Percentiles rank a stretch among this genome's conserved stretches.
Conservation (phyloP, 1,284 basidiomycete species). For the Cryptococcus sp. region DNA sequence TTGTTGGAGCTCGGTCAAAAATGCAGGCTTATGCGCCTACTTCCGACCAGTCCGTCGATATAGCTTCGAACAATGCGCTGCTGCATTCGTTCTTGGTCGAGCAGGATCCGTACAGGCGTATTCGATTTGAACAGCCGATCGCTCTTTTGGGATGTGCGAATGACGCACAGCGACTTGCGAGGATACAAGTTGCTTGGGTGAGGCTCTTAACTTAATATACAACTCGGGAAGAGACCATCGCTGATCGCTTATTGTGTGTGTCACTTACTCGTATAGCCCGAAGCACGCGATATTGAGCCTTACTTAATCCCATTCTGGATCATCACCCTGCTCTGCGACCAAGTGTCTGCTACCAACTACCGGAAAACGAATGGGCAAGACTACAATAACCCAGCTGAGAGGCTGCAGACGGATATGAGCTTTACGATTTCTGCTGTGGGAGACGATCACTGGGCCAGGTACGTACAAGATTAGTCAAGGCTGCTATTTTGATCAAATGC, state of each 20-base stretch:
- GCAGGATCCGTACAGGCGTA: slow-evolving; percentile 20
- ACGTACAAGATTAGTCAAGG: slow-evolving; percentile 9
- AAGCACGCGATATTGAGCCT: not conserved
- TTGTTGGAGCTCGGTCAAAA: no score
- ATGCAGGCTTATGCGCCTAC: no score
- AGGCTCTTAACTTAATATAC: no score
- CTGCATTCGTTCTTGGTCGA: slow-evolving; percentile 1
- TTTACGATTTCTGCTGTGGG: slow-evolving; percentile 21
- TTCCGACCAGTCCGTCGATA: no score
- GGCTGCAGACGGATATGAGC: slow-evolving; percentile 13
- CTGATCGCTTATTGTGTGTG: not conserved
- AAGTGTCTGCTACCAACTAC: not conserved
- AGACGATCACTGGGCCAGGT: slow-evolving; percentile 29
- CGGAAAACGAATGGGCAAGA: not conserved
- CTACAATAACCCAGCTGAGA: not conserved
- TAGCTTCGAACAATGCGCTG: no score
- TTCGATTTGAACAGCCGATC: slow-evolving; percentile 15
- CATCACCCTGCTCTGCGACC: slow-evolving; percentile 11
- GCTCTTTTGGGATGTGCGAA: not conserved
- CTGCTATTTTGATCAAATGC: no score
- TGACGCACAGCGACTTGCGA: not conserved
- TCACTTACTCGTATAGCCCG: not conserved
- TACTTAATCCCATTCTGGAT: slow-evolving; percentile 28
- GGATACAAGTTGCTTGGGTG: slow-evolving; percentile 5
- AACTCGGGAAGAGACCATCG: no score